Conservation (phyloP, 1,284 basidiomycete genomes). For the Amylostereum areolatum region DNA sequence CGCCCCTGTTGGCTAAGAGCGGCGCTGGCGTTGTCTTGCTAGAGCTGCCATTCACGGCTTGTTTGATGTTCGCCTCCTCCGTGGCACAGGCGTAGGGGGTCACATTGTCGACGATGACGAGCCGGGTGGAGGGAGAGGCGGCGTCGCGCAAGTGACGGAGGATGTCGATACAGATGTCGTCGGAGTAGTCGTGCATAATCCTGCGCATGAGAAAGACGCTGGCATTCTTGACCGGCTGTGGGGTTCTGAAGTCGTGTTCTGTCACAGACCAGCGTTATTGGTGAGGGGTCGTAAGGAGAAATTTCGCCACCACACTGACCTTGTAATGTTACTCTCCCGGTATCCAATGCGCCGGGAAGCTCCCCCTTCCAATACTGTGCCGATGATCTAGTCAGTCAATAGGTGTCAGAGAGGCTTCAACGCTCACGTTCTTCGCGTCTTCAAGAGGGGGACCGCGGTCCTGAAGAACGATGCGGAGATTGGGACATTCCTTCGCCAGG, state of each 20-base stretch:
- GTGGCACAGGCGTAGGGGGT: constrained; percentile 6
- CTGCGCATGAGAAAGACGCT: not conserved
- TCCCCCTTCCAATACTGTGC: not conserved
- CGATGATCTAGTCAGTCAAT: not conserved
- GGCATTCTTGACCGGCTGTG: not conserved
- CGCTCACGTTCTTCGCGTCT: not conserved
- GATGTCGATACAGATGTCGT: not conserved
- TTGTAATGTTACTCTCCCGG: not conserved
- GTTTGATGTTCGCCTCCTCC: not conserved
- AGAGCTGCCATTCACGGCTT: not conserved
- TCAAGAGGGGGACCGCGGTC: not conserved
- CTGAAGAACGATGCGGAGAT: not conserved
- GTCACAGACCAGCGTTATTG: not conserved
- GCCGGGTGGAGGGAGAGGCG: not conserved
- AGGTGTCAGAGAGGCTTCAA: not conserved
- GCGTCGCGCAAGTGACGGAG: not conserved
- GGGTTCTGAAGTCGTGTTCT: not conserved
- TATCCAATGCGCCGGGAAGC: not conserved
- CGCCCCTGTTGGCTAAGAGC: not conserved
- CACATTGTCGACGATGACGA: not conserved
- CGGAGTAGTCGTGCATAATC: not conserved
- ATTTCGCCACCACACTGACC: not conserved
- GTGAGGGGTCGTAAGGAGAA: not conserved
- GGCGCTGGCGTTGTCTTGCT: not conserved
- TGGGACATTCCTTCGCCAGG: not conserved